Evolutionary conservation across 2,329 filamentous ascomycete species (phyloP).

Genomic region (Hymenoscyphus linearis): DNA sequence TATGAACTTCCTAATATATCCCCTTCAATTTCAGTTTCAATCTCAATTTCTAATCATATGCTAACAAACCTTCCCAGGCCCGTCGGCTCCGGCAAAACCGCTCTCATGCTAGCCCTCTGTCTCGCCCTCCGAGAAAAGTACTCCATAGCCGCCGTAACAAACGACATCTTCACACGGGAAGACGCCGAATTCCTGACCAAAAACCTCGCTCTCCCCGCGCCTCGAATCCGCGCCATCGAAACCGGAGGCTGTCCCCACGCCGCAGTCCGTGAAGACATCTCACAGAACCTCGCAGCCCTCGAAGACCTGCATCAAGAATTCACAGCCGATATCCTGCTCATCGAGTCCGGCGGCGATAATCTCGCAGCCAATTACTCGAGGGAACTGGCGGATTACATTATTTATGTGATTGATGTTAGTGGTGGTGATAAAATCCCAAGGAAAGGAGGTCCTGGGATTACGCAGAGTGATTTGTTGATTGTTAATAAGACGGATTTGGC

Average conservation of each 20-base stretch:
- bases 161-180: conserved; percentile 98
- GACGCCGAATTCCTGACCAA: conserved; percentile 96
- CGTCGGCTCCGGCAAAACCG: conserved; percentile 95
- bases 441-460: conserved; percentile 95
- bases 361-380: conserved; percentile 93
- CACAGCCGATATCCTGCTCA: conserved; percentile 77
- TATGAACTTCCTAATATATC: background rate
- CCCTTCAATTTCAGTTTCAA: background rate
- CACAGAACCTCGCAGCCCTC: conserved; percentile 84
- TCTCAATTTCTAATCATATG: background rate
- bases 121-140: conserved; percentile 72
- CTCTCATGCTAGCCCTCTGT: conserved; percentile 91
- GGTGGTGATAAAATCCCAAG: conserved; percentile 95
- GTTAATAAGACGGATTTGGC: conserved; percentile 98
- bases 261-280: conserved; percentile 95
- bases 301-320: conserved; percentile 83
- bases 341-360: conserved; percentile 95
- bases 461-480: conserved; percentile 86
- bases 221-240: conserved; percentile 90
- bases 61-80: conserved; percentile 54
- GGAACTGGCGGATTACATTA: conserved; percentile 93
- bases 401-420: conserved; percentile 97
- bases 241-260: conserved; percentile 97
- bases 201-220: conserved; percentile 73
- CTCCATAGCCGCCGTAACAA: conserved; percentile 92